phyloP scores from a whole-genome alignment of 192 early-diverging fungal species.

The Oehlia diaphana region DNA sequence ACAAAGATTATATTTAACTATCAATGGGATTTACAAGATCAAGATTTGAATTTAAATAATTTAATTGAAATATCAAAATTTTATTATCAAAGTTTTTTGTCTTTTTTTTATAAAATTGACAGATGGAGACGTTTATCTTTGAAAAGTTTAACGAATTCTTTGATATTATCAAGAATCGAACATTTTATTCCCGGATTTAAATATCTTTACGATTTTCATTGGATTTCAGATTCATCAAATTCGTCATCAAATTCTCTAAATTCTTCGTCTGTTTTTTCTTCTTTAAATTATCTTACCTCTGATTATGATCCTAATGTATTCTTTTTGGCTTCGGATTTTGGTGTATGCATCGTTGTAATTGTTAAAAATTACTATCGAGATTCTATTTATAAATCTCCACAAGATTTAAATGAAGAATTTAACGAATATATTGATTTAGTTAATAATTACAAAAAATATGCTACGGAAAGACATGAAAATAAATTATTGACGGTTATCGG shows the following conservation, averaged over 20 bases:
- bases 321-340: slow-evolving; percentile 10
- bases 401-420: not conserved
- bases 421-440: not conserved
- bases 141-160: not conserved
- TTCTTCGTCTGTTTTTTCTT: too few relatives aligned
- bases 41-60: not conserved
- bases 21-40: not conserved
- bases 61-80: not conserved
- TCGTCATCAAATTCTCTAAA: too few relatives aligned
- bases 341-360: not conserved
- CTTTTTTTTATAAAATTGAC: slow-evolving; percentile 5
- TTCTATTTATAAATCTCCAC: not conserved
- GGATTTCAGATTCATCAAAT: not conserved
- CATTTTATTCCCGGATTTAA: not conserved
- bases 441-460: slow-evolving; percentile 10
- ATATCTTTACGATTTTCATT: slow-evolving; percentile 22
- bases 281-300: not conserved
- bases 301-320: not conserved
- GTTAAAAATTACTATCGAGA: not conserved
- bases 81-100: not conserved
- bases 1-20: not conserved
- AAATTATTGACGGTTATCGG: slow-evolving; percentile 12
- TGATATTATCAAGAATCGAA: not conserved
- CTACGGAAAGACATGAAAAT: slow-evolving; percentile 14
- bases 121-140: not conserved